A percentile compares a stretch with the other conserved stretches of the same genome.
These are phyloP conservation scores for Stellera chamaejasme DNA, from an alignment of 345 rosid species.

Conservation along the genomic window DNA sequence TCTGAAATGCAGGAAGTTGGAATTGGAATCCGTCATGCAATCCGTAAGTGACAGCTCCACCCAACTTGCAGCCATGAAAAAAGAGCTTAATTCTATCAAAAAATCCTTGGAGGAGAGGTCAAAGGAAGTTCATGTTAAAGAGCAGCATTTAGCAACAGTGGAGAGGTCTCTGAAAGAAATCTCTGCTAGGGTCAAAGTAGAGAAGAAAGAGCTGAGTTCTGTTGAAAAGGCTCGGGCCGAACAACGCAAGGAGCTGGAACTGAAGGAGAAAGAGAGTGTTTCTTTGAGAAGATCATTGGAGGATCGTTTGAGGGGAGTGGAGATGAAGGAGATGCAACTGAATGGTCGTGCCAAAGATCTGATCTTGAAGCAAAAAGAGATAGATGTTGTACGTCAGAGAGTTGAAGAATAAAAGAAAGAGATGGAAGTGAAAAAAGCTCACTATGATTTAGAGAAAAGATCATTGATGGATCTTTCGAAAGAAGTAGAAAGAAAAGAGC, in stretches of 20 bases:
- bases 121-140: conserved; percentile 4
- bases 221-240: not conserved
- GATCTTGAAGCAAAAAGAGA: conserved; percentile 17
- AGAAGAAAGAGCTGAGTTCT: conserved; percentile 9
- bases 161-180: not conserved
- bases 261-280: conserved; percentile 18
- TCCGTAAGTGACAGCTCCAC: conserved; percentile 13
- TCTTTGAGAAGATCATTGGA: conserved; percentile 15
- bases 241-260: conserved; percentile 11
- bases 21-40: conserved; percentile 15
- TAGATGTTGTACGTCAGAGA: conserved; percentile 2
- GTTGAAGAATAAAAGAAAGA: conserved; percentile 11
- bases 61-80: conserved; percentile 11
- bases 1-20: conserved; percentile 4
- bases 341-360: conserved; percentile 16
- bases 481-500: conserved; percentile 13
- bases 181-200: conserved; percentile 5
- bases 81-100: conserved; percentile 9
- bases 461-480: not conserved
- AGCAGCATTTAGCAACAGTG: not conserved
- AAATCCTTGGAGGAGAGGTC: conserved; percentile 6
- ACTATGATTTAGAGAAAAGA: not conserved
- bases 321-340: not conserved
- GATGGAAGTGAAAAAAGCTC: conserved; percentile 3
- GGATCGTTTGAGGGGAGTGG: not conserved